phyloP scores from a whole-genome alignment of 139 green algal genomes.

The Chlamydomonas incerta region DNA sequence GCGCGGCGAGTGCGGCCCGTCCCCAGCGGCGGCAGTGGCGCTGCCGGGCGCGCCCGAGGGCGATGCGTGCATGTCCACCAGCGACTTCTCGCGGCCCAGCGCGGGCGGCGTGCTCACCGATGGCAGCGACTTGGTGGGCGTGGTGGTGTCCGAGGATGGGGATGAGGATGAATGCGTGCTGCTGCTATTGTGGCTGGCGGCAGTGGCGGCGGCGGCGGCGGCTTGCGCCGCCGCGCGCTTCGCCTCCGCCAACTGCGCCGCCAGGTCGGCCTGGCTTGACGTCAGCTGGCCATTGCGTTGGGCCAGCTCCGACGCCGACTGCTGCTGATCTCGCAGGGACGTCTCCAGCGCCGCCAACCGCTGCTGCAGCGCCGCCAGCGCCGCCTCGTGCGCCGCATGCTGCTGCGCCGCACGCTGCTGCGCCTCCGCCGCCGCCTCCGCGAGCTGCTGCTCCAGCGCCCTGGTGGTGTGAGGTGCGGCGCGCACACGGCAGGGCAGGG shows the following conservation, averaged over 20 bases:
- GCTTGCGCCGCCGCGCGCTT: not conserved
- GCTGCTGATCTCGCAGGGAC: conserved; percentile 3
- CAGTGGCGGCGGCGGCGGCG: not conserved
- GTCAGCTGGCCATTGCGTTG: not conserved
- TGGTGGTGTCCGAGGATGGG: no score
- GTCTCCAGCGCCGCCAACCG: conserved; percentile 6
- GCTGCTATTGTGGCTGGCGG: not conserved
- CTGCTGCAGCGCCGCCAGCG: not conserved
- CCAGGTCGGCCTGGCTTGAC: not conserved
- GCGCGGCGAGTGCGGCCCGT: conserved; percentile 13
- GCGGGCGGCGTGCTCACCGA: not conserved
- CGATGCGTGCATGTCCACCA: not conserved
- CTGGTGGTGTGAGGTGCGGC: conserved; percentile 2
- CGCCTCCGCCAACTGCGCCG: conserved; percentile 5
- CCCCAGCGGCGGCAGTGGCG: not conserved
- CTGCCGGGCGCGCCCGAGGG: not conserved
- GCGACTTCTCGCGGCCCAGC: conserved; percentile 7
- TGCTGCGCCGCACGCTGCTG: not conserved
- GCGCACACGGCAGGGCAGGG: no score
- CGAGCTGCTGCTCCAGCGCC: conserved; percentile 37
- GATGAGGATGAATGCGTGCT: no score
- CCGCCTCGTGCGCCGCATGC: not conserved
- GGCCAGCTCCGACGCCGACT: not conserved
- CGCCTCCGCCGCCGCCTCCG: not conserved
- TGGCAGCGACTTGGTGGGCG: not conserved